Evolutionary conservation across 306 rosid genomes (phyloP), one percentile per base, ranked within the genome.

Genomic region (Citrullus amarus): DNA sequence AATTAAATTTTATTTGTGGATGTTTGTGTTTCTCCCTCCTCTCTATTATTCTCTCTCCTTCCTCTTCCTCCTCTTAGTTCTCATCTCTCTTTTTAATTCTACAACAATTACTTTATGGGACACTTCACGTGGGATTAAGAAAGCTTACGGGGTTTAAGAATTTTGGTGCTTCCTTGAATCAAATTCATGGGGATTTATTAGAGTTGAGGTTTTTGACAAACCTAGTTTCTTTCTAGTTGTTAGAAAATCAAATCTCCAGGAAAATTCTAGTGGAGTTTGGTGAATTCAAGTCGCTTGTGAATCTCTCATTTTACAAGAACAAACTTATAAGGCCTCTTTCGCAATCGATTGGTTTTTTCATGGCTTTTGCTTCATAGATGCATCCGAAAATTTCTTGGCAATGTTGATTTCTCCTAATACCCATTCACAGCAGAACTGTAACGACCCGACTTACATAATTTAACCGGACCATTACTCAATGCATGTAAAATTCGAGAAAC

Each of bases 391-490:
- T 77, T 78, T 77, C 15, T 34, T 95, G 57, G 77, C 89, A 1
- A 97, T 97, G 53, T 68, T 87, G 14, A 88, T 95, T 79, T 97
- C 98, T 10, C 92, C 97, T 2, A 79, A 92, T 25, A 92, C 28
- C 28, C 28, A 25, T 25, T 25, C 28, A 25, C 1, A 1, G 1
- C 28, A 25, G 28, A 0, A 25, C 28, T n/a, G n/a, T n/a, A n/a
- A n/a, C n/a, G n/a, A n/a, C n/a, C n/a, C n/a, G n/a, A n/a, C n/a
- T n/a, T n/a, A n/a, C n/a, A n/a, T n/a, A n/a, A n/a, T n/a, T n/a
- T n/a, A n/a, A n/a, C n/a, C n/a, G n/a, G n/a, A n/a, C n/a, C n/a
- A n/a, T n/a, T n/a, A n/a, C n/a, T n/a, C n/a, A n/a, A n/a, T n/a
- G n/a, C n/a, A n/a, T n/a, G n/a, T n/a, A n/a, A n/a, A n/a, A n/a